Base-by-base conservation (phyloP, 2,329 filamentous ascomycete genomes). In the Tolypocladium nubicola region DNA sequence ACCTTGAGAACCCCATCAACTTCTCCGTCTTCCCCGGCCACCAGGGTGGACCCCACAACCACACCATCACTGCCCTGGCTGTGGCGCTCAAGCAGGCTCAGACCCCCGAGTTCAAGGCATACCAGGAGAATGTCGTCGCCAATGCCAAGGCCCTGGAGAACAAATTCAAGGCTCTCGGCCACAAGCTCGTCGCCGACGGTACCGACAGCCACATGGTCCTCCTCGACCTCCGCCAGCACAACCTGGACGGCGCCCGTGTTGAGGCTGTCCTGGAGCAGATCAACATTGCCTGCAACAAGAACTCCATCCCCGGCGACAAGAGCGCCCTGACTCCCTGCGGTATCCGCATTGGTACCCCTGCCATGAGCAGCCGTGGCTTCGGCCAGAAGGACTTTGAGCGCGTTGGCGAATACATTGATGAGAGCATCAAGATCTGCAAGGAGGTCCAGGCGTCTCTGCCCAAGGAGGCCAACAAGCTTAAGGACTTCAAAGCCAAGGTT, bases 271-370 rank as follows among this genome's bases (percentile, higher is more conserved):
- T 99, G 23, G 94, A 99, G 80, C 89, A 95, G 74, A 94, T 97
- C 77, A 96, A 96, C 81, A 96, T 99, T 74, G 92, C 94, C 61
- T 96, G 91, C 84, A 99, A 99, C 86, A 99, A 99, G 86, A 99
- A 99, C 85, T 88, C 90, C 60, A 94, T 96, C 59, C 94, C 94
- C 45, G 94, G 94, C 62, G 94, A 99, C 82, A 97, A 96, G 82
- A 96, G 90, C 59, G 94, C 94, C 53, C 84, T 99, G 65, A 96
- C 90, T 62, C 94, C 94, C 56, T 90, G 87, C 70, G 94, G 94
- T 79, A 87, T 99, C 74, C 90, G 94, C 66, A 96, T 99, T 68
- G 94, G 94, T 70, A 94, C 92, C 52, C 94, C 94, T 53, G 94
- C 94, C 73, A 99, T 99, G 94, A 96, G 92, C 58, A 91, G 85